These are phyloP conservation scores for Sphaerosporella brunnea DNA, from an alignment of 495 filamentous ascomycete genomes.

Conservation along the genomic window DNA sequence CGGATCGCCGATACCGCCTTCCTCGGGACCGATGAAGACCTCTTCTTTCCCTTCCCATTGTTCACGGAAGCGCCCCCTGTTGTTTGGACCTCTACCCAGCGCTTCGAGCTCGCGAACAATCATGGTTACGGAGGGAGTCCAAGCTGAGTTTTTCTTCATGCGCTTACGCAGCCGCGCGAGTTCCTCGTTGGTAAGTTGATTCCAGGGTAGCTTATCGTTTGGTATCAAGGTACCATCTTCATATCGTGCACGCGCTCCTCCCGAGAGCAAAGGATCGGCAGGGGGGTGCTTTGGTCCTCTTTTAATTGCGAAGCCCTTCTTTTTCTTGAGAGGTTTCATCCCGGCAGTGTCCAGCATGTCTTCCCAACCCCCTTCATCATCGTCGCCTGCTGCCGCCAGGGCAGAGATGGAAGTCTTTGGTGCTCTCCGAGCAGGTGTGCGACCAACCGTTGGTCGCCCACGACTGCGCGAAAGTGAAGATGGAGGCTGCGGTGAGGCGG, in stretches of 20 bases:
- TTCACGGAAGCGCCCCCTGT: conserved; percentile 21
- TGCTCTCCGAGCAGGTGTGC: neutral
- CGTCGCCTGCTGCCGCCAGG: neutral
- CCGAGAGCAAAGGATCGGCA: conserved; percentile 18
- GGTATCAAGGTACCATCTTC: conserved; percentile 33
- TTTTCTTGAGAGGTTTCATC: conserved; percentile 9
- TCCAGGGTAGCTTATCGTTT: conserved; percentile 68
- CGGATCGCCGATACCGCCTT: conserved; percentile 25
- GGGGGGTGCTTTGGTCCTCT: conserved; percentile 19
- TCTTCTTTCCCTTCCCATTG: conserved; percentile 19
- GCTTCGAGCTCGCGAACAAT: conserved; percentile 69
- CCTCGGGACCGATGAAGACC: conserved; percentile 20
- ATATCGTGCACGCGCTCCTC: conserved; percentile 18
- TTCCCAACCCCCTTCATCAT: neutral
- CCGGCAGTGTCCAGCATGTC: neutral
- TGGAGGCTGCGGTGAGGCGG: conserved; percentile 13
- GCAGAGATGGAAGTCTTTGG: neutral
- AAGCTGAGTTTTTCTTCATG: conserved; percentile 98
- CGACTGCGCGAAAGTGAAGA: conserved; percentile 7
- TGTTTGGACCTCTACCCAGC: conserved; percentile 47
- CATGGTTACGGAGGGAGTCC: conserved; percentile 93
- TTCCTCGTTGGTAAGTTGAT: conserved; percentile 76
- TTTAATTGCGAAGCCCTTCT: conserved; percentile 13
- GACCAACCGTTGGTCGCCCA: neutral
- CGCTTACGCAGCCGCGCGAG: conserved; percentile 79